Conservation (phyloP, 805 yeast species). For the Diddensiella santjacobensis region DNA sequence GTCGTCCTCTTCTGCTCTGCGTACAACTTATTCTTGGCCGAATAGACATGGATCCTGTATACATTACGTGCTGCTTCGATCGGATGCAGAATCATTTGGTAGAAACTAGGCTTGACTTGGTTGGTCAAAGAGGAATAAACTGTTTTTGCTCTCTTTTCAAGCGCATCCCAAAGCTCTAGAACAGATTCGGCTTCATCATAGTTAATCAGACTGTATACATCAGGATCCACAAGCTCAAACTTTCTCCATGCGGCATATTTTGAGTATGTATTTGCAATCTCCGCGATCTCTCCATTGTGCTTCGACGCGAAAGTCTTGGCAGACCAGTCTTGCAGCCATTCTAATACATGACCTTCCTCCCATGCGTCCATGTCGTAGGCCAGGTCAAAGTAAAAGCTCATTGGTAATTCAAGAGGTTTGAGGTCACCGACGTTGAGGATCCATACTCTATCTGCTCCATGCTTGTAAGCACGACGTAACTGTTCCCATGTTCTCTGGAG, state of each 20-base stretch:
- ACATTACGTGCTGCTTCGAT: constrained; percentile 15
- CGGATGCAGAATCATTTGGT: constrained; percentile 17
- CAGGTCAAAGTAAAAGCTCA: constrained; percentile 24
- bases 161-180: constrained; percentile 7
- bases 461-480: constrained; percentile 27
- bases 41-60: constrained; percentile 15
- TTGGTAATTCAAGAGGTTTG: constrained; percentile 30
- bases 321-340: constrained; percentile 17
- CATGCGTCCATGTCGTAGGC: constrained; percentile 19
- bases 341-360: constrained; percentile 6
- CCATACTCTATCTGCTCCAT: constrained; percentile 27
- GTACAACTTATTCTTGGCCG: constrained; percentile 16
- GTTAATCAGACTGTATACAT: constrained; percentile 13
- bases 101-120: constrained; percentile 10
- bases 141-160: constrained; percentile 11
- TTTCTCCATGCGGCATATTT: constrained; percentile 18
- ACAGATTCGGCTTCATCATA: constrained; percentile 19
- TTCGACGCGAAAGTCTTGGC: constrained; percentile 12
- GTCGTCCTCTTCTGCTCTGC: constrained; percentile 17
- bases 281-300: constrained; percentile 13
- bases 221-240: constrained; percentile 17
- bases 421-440: constrained; percentile 32
- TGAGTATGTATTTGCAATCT: constrained; percentile 8
- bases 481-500: constrained; percentile 30
- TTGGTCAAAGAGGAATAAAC: constrained; percentile 8